These are phyloP conservation scores for cucumber (Cucumis sativus) DNA, from an alignment of 306 rosid species.

Conservation along the genomic window Cucumber_9930_V3 NC_026657.2:10995001-10995500, in stretches of 20 bases:
- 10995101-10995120: constrained; percentile 93
- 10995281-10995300: background rate
- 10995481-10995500: constrained; percentile 1
- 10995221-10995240: background rate
- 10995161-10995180: constrained; percentile 98
- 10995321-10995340: background rate
- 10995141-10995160: constrained; percentile 82
- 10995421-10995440: background rate
- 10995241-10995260: background rate
- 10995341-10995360: background rate
- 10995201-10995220: background rate
- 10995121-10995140: constrained; percentile 86
- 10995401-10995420: background rate
- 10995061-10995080: constrained; percentile 13
- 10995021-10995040: background rate
- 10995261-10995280: background rate
- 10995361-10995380: no score
- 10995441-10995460: background rate
- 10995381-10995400: background rate
- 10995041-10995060: background rate
- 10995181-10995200: constrained; percentile 47
- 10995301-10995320: background rate
- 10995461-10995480: background rate
- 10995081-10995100: constrained; percentile 78
- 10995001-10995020: constrained; percentile 26